Evolutionary conservation across 768 basidiomycete species (phyloP).

Genomic region (Suillus plorans): DNA sequence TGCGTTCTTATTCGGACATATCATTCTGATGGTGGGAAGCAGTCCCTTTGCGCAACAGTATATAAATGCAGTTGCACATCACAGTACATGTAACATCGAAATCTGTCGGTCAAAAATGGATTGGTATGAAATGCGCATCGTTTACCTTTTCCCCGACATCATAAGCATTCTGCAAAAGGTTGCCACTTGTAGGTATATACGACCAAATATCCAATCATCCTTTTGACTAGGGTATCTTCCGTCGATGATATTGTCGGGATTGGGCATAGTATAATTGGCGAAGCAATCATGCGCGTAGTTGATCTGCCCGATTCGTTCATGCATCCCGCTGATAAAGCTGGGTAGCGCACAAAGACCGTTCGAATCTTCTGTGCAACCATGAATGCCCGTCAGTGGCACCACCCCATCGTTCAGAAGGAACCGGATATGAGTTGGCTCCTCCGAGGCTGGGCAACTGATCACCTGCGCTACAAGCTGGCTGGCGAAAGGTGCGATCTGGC

Average conservation of each 20-base stretch:
- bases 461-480: constrained; percentile 48
- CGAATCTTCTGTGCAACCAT: constrained; percentile 39
- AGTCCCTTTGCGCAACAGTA: too few relatives aligned
- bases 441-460: constrained; percentile 35
- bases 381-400: constrained; percentile 44
- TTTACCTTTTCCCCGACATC: too few relatives aligned
- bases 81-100: too few relatives aligned
- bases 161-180: too few relatives aligned
- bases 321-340: constrained; percentile 38
- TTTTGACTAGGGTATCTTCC: constrained; percentile 28
- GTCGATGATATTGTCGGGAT: constrained; percentile 40
- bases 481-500: constrained; percentile 46
- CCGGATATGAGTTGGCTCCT: constrained; percentile 35
- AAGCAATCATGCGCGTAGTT: constrained; percentile 44
- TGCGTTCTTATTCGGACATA: too few relatives aligned
- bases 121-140: too few relatives aligned
- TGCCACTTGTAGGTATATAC: not conserved
- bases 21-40: too few relatives aligned
- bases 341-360: constrained; percentile 43
- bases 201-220: not conserved
- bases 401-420: constrained; percentile 51
- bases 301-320: constrained; percentile 37
- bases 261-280: constrained; percentile 45
- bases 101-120: too few relatives aligned
- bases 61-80: too few relatives aligned